Evolutionary conservation across 2,329 filamentous ascomycete genomes (phyloP).

Genomic region (Colletotrichum tofieldiae): DNA sequence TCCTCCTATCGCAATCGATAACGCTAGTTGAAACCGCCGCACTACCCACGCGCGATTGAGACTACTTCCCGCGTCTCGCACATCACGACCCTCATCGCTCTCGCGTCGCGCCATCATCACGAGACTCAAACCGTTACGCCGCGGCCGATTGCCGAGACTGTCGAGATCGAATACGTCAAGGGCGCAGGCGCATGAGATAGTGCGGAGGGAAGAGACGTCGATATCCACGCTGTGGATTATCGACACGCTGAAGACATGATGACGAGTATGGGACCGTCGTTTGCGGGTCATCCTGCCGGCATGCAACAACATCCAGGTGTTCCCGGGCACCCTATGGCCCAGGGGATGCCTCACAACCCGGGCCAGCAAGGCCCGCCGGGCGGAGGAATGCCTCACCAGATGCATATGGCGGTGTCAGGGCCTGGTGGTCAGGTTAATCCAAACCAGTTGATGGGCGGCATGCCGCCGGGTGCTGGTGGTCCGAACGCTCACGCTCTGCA

Average conservation of each 20-base stretch:
- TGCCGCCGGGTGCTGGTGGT: conserved; percentile 77
- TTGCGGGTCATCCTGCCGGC: conserved; percentile 77
- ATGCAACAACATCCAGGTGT: conserved; percentile 83
- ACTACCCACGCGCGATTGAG: conserved; percentile 32
- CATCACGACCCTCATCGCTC: conserved; percentile 31
- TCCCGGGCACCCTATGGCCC: conserved; percentile 75
- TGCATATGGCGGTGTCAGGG: conserved; percentile 81
- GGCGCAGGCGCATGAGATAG: conserved; percentile 65
- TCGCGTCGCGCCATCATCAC: conserved; percentile 42
- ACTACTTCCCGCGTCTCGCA: conserved; percentile 33
- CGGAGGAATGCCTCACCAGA: conserved; percentile 77
- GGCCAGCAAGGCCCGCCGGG: conserved; percentile 79
- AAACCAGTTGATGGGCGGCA: conserved; percentile 81
- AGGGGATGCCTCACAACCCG: conserved; percentile 77
- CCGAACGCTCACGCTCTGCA: conserved; percentile 80
- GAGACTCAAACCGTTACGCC: conserved; percentile 5
- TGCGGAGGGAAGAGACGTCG: conserved; percentile 61
- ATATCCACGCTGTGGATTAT: conserved; percentile 74
- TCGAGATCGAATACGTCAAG: conserved; percentile 20
- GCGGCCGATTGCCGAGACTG: conserved; percentile 30
- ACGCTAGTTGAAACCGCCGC: conserved; percentile 35
- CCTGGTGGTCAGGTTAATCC: conserved; percentile 82
- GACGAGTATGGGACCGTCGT: conserved; percentile 77
- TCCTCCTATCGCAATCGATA: conserved; percentile 36
- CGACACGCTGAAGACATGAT: conserved; percentile 73